phyloP scores from a whole-genome alignment of 495 filamentous ascomycete genomes.

The Aspergillus conjunctus region DNA sequence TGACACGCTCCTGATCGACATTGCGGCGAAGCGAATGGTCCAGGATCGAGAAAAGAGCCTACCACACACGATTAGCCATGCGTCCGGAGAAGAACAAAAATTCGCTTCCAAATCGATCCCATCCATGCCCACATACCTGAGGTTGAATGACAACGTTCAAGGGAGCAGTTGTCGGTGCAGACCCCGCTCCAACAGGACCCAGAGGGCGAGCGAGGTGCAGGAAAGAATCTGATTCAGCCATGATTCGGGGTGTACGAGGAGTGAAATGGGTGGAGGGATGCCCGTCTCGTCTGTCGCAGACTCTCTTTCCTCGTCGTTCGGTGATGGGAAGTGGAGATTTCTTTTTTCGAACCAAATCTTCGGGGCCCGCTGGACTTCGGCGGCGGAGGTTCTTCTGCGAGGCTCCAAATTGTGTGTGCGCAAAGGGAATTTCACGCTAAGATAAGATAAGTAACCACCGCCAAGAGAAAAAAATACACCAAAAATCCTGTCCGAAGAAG shows the following conservation, averaged over 20 bases:
- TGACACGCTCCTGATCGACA: conserved; percentile 88
- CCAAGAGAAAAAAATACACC: conserved; percentile 11
- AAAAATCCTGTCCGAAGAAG: neutral
- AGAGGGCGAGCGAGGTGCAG: conserved; percentile 92
- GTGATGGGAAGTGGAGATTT: conserved; percentile 28
- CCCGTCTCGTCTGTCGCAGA: conserved; percentile 18
- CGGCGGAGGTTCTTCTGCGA: conserved; percentile 30
- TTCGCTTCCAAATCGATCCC: neutral
- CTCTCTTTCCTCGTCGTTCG: conserved; percentile 21
- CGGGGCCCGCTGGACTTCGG: conserved; percentile 28
- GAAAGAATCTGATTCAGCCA: conserved; percentile 85
- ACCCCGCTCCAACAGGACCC: conserved; percentile 73
- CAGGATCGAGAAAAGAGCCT: conserved; percentile 96
- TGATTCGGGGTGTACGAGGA: conserved; percentile 50
- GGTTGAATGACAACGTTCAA: conserved; percentile 92
- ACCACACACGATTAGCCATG: neutral
- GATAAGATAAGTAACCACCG: conserved; percentile 51
- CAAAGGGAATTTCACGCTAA: conserved; percentile 57
- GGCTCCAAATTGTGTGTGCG: conserved; percentile 51
- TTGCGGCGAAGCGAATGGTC: conserved; percentile 93
- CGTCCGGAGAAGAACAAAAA: neutral
- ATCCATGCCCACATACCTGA: conserved; percentile 62
- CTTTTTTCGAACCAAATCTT: conserved; percentile 31
- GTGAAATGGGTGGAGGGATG: conserved; percentile 22
- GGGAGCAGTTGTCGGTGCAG: conserved; percentile 81